Conservation (phyloP, 2,329 filamentous ascomycete genomes). For the Exophiala bonariae region DNA sequence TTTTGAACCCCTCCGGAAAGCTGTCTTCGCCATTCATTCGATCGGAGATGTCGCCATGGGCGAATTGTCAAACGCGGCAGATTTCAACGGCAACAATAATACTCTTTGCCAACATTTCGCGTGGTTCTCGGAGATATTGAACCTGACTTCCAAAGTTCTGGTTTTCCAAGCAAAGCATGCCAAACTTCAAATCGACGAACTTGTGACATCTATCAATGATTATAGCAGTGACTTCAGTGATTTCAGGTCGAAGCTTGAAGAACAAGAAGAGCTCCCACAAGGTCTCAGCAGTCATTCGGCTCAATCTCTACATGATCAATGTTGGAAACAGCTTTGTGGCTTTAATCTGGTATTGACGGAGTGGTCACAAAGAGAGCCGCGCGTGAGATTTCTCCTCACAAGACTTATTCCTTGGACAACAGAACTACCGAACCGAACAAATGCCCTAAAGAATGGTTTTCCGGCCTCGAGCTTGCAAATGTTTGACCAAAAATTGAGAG, state of each 20-base stretch:
- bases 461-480: slow-evolving; percentile 35
- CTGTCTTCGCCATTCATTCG: slow-evolving; percentile 6
- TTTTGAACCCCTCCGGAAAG: slow-evolving; percentile 24
- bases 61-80: neutral
- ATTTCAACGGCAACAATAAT: slow-evolving; percentile 9
- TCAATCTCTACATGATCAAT: slow-evolving; percentile 1
- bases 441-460: slow-evolving; percentile 18
- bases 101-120: slow-evolving; percentile 26
- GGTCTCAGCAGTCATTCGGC: slow-evolving; percentile 38
- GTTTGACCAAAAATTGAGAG: slow-evolving; percentile 62
- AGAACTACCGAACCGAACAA: slow-evolving; percentile 28
- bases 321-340: slow-evolving; percentile 16
- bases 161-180: slow-evolving; percentile 68
- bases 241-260: slow-evolving; percentile 44
- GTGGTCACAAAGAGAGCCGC: slow-evolving; percentile 52
- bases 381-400: slow-evolving; percentile 63
- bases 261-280: slow-evolving; percentile 51
- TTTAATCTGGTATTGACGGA: slow-evolving; percentile 40
- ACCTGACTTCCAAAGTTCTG: slow-evolving; percentile 62
- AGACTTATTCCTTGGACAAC: slow-evolving; percentile 68
- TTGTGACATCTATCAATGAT: slow-evolving; percentile 48
- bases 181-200: slow-evolving; percentile 46
- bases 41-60: neutral
- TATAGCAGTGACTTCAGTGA: slow-evolving; percentile 53
- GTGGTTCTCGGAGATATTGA: slow-evolving; percentile 72